phyloP scores from a whole-genome alignment of 1,139 yeast species.

The Hemisphaericaspora subhashii region DNA sequence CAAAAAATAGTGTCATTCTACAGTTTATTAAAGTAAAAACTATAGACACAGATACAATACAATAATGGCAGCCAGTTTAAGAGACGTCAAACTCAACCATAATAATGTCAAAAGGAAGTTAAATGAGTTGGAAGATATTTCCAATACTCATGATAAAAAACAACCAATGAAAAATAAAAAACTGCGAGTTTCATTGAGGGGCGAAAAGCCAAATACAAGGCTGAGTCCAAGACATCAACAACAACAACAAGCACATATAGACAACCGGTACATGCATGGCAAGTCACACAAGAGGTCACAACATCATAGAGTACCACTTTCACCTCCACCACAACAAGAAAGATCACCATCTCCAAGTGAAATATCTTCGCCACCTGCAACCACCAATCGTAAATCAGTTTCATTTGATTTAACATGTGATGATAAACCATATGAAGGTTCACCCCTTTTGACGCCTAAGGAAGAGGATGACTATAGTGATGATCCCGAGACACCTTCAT shows the following conservation, averaged over 20 bases:
- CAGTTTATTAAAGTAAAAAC: too few relatives aligned
- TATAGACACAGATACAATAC: background rate
- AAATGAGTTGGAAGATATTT: conserved; percentile 36
- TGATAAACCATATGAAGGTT: conserved; percentile 27
- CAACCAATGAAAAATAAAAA: conserved; percentile 11
- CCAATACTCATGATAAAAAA: conserved; percentile 22
- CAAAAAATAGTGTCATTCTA: too few relatives aligned
- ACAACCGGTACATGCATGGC: conserved; percentile 1
- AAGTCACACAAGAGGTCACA: conserved; percentile 4
- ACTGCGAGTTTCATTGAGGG: conserved; percentile 4
- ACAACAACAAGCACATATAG: background rate
- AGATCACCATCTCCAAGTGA: conserved; percentile 29
- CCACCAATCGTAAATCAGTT: conserved; percentile 22
- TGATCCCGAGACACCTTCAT: background rate
- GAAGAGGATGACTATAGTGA: conserved; percentile 32
- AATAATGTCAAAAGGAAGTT: conserved; percentile 27
- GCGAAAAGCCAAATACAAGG: conserved; percentile 11
- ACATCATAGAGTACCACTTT: conserved; percentile 5
- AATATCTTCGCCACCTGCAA: conserved; percentile 12
- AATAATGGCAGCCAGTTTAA: conserved; percentile 29
- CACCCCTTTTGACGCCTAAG: conserved; percentile 46
- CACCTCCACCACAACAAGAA: conserved; percentile 19
- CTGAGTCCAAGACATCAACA: conserved; percentile 10
- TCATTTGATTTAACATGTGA: conserved; percentile 24
- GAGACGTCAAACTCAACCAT: conserved; percentile 21